phyloP scores from a whole-genome alignment of 768 basidiomycete species.

The Kwoniella shandongensis region DNA sequence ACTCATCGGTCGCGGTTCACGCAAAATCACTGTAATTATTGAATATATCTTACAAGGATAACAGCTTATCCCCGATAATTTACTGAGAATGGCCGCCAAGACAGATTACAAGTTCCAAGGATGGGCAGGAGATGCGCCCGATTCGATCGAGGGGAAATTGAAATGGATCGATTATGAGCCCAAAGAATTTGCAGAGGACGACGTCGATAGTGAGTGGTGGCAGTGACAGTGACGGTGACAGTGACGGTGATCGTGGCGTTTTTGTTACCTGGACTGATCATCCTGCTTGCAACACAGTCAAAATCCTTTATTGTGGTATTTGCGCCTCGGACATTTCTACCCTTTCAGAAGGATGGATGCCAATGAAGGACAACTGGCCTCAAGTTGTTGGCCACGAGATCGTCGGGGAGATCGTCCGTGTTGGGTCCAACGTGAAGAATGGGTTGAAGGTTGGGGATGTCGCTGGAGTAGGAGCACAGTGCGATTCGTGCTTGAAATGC shows the following conservation, averaged over 20 bases:
- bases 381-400: slow-evolving; percentile 61
- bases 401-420: slow-evolving; percentile 48
- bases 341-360: slow-evolving; percentile 56
- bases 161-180: slow-evolving; percentile 57
- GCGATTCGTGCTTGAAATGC: slow-evolving; percentile 61
- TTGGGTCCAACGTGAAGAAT: slow-evolving; percentile 60
- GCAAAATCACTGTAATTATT: no score
- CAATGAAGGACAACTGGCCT: slow-evolving; percentile 30
- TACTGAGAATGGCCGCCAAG: slow-evolving; percentile 8
- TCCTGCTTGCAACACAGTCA: slow-evolving; percentile 17
- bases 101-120: slow-evolving; percentile 48
- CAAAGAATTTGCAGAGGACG: slow-evolving; percentile 60
- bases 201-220: slow-evolving; percentile 57
- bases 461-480: slow-evolving; percentile 61
- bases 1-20: no score
- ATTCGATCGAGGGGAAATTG: slow-evolving; percentile 44
- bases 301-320: slow-evolving; percentile 50
- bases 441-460: slow-evolving; percentile 62
- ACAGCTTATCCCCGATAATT: no score
- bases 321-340: slow-evolving; percentile 63
- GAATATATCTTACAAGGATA: no score
- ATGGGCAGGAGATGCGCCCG: slow-evolving; percentile 42
- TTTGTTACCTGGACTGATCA: no score
- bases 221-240: background rate
- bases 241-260: no score